phyloP scores from a whole-genome alignment of 495 filamentous ascomycete species.

The Annulohypoxylon maeteangense region DNA sequence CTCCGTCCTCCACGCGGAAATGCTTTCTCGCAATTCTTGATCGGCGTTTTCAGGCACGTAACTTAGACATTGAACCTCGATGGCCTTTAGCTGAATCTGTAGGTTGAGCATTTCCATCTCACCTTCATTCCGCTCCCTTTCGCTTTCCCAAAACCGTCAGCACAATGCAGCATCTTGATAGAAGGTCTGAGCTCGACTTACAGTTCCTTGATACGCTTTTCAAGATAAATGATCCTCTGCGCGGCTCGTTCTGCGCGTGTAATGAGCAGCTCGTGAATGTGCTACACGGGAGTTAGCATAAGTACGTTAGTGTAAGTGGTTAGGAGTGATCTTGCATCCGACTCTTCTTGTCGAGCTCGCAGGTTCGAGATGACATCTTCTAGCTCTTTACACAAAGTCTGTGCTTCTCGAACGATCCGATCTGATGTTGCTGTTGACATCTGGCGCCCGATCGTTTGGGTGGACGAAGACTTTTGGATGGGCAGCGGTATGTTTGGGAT shows the following conservation, averaged over 20 bases:
- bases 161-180: neutral
- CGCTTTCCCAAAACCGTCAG: conserved; percentile 44
- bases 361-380: conserved; percentile 51
- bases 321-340: conserved; percentile 53
- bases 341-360: conserved; percentile 59
- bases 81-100: conserved; percentile 62
- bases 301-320: neutral
- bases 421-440: conserved; percentile 44
- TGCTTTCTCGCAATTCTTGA: conserved; percentile 55
- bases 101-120: conserved; percentile 62
- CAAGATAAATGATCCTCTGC: conserved; percentile 61
- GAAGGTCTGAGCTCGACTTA: conserved; percentile 42
- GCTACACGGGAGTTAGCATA: conserved; percentile 47
- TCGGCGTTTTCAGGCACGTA: conserved; percentile 55
- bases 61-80: conserved; percentile 61
- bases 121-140: conserved; percentile 50
- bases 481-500: conserved; percentile 33
- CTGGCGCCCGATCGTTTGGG: conserved; percentile 18
- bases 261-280: conserved; percentile 64
- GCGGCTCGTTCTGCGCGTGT: conserved; percentile 63
- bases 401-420: conserved; percentile 53
- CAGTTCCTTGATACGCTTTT: conserved; percentile 60
- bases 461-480: conserved; percentile 25
- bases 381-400: conserved; percentile 54
- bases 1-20: conserved; percentile 59